Evolutionary conservation across 1,284 basidiomycete genomes (phyloP), one percentile per base, ranked within the genome.

Genomic region (Trichosporon asahii): DNA sequence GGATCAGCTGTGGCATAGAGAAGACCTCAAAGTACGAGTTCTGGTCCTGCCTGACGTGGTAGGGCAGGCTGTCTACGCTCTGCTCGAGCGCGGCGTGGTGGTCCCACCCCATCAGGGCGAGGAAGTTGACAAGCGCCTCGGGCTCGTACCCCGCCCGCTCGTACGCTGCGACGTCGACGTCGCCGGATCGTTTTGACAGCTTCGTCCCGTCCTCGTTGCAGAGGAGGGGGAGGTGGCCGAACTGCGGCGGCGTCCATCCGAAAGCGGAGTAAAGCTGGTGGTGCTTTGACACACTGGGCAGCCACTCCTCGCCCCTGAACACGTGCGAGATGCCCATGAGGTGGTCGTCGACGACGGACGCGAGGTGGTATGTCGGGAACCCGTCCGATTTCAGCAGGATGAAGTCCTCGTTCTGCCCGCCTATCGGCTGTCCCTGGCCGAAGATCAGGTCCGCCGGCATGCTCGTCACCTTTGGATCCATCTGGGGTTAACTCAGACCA

Each of bases 311-410:
- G 55, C 97, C 97, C 23, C 97, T 88, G 0, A 99, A 84, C 2
- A 99, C 95, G 82, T 99, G 96, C 0, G 94, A 93, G 60, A 99
- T 94, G 0, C 89, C 89, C 97, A 99, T 99, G 75, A 91, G 89
- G 77, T 94, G 89, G 83, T 99, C 97, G 75, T 99, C 97, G 0
- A 97, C 93, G 0, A 99, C 93, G 35, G 90, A 95, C 0, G 97
- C 96, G 1, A 99, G 88, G 75, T 99, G 97, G 79, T 99, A 99
- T 0, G 97, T 99, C 1, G 97, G 97, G 82, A 92, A 96, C 0
- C 89, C 86, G 80, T 99, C 95, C 0, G 91, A 90, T 83, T 99
- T 99, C 74, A 98, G 85, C 1, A 99, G 85, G 66, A 99, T 89
- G 12, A 95, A 94, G 80, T 99, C 96, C 35, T 95, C 97, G 7